phyloP scores from a whole-genome alignment of 345 rosid genomes.

The Hypericum androsaemum region DNA sequence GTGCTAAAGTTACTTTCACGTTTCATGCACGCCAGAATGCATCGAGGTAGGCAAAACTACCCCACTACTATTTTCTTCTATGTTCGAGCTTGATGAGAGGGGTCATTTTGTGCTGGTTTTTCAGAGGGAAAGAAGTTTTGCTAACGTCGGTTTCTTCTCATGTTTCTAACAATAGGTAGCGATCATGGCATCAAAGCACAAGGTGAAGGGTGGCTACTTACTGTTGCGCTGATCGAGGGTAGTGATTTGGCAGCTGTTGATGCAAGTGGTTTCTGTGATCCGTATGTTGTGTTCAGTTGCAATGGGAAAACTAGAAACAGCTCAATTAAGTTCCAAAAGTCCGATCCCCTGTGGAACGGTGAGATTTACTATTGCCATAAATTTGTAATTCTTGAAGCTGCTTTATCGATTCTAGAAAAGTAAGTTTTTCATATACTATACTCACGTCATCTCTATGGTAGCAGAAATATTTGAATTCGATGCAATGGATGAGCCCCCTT shows the following conservation, averaged over 20 bases:
- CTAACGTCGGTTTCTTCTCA: conserved; percentile 1
- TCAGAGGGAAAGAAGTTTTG: no score
- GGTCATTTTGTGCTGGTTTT: no score
- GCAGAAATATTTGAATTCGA: conserved; percentile 98
- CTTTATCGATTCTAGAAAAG: conserved; percentile 11
- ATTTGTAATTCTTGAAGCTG: conserved; percentile 3
- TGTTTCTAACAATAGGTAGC: conserved; percentile 38
- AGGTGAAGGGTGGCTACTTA: conserved; percentile 95
- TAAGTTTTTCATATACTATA: neutral
- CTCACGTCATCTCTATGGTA: conserved; percentile 14
- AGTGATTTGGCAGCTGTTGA: conserved; percentile 78
- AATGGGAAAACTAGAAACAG: conserved; percentile 86
- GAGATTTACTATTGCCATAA: conserved; percentile 7
- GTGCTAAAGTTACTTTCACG: conserved; percentile 56
- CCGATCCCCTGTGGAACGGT: conserved; percentile 94
- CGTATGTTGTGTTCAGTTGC: conserved; percentile 82
- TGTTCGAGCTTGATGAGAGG: neutral
- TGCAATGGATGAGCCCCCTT: conserved; percentile 98
- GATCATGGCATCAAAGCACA: conserved; percentile 96
- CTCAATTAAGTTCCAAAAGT: conserved; percentile 90
- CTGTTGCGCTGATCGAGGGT: conserved; percentile 89
- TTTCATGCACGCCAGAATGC: conserved; percentile 80
- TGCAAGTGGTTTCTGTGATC: conserved; percentile 84
- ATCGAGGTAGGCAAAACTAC: conserved; percentile 42
- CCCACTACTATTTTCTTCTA: neutral